Evolutionary conservation across 2,329 filamentous ascomycete species (phyloP), one percentile per base, ranked within the genome.

Genomic region (Delphinella strobiligena): DNA sequence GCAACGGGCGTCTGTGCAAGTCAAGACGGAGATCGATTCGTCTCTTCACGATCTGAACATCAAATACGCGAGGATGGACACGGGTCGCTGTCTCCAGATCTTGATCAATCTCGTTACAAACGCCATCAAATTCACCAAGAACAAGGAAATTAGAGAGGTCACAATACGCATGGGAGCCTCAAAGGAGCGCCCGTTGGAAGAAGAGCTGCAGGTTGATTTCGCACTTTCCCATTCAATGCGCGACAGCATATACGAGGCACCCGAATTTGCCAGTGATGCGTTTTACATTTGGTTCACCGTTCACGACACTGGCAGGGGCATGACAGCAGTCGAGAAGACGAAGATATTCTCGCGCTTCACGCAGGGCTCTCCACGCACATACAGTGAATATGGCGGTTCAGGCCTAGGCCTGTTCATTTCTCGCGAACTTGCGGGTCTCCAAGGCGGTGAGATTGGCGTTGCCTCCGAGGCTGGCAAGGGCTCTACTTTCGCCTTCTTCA

Each of bases 371-470:
- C 39, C 39, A 1, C 37, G 34, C 18, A 41, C 39, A 4, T 34
- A 41, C 16, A 41, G 78, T 18, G 71, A 78, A 41, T 81, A 82
- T 47, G 79, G 79, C 15, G 79, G 79, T 0, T 79, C 74, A 0
- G 79, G 79, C 0, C 64, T 83, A 1, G 79, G 79, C 0, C 61
- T 83, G 0, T 82, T 81, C 51, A 82, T 82, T 41, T 77, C 72
- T 31, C 68, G 76, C 12, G 68, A 74, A 18, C 64, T 83, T 10
- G 76, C 75, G 2, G 78, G 82, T 16, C 36, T 46, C 0, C 45
- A 44, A 52, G 75, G 77, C 16, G 79, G 79, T 1, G 70, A 75
- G 34, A 80, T 83, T 24, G 78, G 78, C 2, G 73, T 82, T 12
- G 61, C 63, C 2, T 78, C 74, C 0, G 54, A 64, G 35, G 67